Evolutionary conservation across 1,139 yeast species (phyloP).

Genomic region (Blastobotrys capitulatus): DNA sequence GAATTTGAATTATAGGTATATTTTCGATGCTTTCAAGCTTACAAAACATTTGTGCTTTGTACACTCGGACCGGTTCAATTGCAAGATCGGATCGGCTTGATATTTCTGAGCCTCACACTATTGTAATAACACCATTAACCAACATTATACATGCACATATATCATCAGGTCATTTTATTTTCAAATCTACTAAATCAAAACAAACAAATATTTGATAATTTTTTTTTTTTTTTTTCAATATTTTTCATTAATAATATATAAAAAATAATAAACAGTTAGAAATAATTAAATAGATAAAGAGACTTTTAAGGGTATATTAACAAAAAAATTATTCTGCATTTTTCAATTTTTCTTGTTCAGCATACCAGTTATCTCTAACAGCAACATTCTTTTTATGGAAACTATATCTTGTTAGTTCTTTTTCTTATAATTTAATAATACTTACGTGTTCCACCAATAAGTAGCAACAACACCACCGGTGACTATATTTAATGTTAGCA

Average conservation of each 20-base stretch:
- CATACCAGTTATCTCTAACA: constrained; percentile 82
- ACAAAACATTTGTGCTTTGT: no score
- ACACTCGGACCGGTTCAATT: no score
- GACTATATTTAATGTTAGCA: constrained; percentile 19
- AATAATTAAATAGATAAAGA: not conserved
- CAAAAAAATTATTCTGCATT: constrained; percentile 35
- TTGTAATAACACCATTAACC: no score
- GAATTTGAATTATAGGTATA: no score
- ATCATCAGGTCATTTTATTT: no score
- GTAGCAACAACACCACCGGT: constrained; percentile 51
- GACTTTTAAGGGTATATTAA: not conserved
- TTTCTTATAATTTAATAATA: not conserved
- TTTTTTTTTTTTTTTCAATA: not conserved
- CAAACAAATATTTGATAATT: not conserved
- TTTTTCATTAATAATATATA: not conserved
- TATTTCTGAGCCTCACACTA: no score
- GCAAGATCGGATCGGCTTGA: no score
- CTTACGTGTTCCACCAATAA: constrained; percentile 59
- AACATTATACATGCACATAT: no score
- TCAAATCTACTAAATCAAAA: no score
- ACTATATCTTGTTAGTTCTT: constrained; percentile 18
- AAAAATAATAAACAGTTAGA: not conserved
- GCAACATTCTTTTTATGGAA: constrained; percentile 67
- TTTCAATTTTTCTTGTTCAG: constrained; percentile 68
- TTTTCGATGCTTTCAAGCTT: no score